Evolutionary conservation across 495 filamentous ascomycete genomes (phyloP), one percentile per base, ranked within the genome.

Genomic region (Halenospora varia): DNA sequence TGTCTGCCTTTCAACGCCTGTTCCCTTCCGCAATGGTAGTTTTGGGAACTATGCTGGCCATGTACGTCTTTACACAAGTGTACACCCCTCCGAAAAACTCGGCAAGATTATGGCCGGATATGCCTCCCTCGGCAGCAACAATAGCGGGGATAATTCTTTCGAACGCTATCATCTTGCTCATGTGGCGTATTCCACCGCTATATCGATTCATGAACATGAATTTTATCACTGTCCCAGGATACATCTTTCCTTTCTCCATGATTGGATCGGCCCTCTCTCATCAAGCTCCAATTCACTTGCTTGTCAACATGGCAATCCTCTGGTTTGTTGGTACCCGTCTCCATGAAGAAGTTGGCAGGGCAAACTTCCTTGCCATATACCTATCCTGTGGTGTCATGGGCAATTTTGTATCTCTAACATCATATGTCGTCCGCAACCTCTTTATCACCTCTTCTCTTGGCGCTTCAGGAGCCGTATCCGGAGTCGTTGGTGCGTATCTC

Each of bases 311-410:
- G 83, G 57, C 76, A 18, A 66, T 79, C 23, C 64, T 82, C 1
- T 80, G 73, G 72, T 68, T 83, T 59, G 57, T 80, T 22, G 80
- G 78, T 35, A 72, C 71, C 10, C 70, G 71, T 0, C 62, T 94
- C 13, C 89, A 96, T 73, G 92, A 96, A 63, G 86, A 96, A 53
- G 80, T 97, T 52, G 93, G 92, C 41, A 82, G 93, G 18, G 91
- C 87, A 40, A 82, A 85, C 57, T 96, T 97, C 71, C 74, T 98
- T 2, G 84, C 86, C 8, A 73, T 96, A 4, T 95, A 90, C 69
- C 62, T 95, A 39, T 71, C 82, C 0, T 75, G 82, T 2, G 92
- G 90, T 41, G 79, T 80, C 0, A 22, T 89, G 11, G 86, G 84
- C 25, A 86, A 85, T 42, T 80, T 89, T 56, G 68, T 75, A 2